Conservation (phyloP, 352 stramenopile genomes). For the Elongisporangium anandrum region DNA sequence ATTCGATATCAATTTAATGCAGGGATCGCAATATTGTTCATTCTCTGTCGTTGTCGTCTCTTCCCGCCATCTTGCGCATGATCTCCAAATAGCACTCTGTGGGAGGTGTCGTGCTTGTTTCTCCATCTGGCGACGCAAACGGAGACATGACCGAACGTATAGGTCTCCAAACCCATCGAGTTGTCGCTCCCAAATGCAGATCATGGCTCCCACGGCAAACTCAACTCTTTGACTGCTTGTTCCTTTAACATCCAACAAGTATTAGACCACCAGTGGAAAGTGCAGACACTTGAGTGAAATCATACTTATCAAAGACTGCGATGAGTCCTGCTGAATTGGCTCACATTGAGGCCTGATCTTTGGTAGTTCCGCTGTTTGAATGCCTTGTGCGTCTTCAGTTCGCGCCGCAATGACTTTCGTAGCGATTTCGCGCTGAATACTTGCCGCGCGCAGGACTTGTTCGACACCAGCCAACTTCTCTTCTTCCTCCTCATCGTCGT, state of each 20-base stretch:
- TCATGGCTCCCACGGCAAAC: constrained; percentile 48
- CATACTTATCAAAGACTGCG: background rate
- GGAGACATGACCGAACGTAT: constrained; percentile 58
- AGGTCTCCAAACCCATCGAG: constrained; percentile 61
- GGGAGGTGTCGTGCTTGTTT: constrained; percentile 42
- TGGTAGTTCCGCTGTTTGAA: background rate
- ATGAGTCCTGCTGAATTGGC: background rate
- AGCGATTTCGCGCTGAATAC: background rate
- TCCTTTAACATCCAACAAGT: background rate
- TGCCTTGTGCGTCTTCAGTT: background rate
- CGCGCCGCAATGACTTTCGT: background rate
- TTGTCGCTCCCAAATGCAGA: constrained; percentile 67
- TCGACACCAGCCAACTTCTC: background rate
- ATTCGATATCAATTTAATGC: too few relatives aligned
- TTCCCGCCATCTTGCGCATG: constrained; percentile 21
- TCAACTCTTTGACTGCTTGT: constrained; percentile 30
- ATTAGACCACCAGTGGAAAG: background rate
- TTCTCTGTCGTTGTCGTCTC: background rate
- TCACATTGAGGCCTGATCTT: background rate
- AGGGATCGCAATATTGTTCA: too few relatives aligned
- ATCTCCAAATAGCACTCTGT: constrained; percentile 43
- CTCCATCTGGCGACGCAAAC: constrained; percentile 56
- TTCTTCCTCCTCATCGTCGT: constrained; percentile 47
- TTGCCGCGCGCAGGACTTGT: background rate
- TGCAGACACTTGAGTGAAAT: background rate